Conservation (phyloP, 805 yeast species). For the Jamesozyma rosinii region DNA sequence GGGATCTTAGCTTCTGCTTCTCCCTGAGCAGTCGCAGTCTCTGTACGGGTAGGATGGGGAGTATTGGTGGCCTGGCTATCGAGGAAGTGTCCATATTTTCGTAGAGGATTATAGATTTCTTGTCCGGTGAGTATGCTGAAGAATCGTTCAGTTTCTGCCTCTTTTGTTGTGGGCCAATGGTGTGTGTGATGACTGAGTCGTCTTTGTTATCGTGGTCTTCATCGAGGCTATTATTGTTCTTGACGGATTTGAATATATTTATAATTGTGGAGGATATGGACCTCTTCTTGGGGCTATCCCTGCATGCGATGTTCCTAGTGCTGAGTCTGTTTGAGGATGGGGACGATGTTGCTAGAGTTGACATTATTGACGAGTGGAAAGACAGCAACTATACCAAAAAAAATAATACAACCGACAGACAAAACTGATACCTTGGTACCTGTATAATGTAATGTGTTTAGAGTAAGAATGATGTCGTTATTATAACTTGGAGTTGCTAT, state of each 20-base stretch:
- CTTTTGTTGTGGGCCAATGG: background rate
- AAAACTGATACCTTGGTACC: too few relatives aligned
- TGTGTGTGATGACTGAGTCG: background rate
- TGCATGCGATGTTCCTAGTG: background rate
- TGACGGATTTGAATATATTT: slow-evolving; percentile 14
- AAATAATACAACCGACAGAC: too few relatives aligned
- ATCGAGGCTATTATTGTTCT: background rate
- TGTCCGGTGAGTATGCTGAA: background rate
- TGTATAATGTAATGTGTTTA: too few relatives aligned
- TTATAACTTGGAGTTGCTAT: too few relatives aligned
- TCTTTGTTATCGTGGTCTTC: background rate
- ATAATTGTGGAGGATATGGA: slow-evolving; percentile 24
- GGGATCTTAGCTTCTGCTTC: slow-evolving; percentile 19
- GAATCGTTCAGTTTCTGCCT: background rate
- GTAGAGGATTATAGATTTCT: slow-evolving; percentile 4
- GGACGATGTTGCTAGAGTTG: background rate
- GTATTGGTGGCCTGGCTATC: slow-evolving; percentile 23
- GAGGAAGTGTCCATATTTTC: slow-evolving; percentile 1
- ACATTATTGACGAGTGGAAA: too few relatives aligned
- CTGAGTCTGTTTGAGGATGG: background rate
- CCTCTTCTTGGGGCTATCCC: slow-evolving; percentile 9
- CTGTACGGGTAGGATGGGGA: slow-evolving; percentile 27
- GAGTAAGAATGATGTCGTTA: too few relatives aligned
- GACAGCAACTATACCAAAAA: too few relatives aligned
- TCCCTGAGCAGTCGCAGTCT: slow-evolving; percentile 22